phyloP scores from a whole-genome alignment of 208 protist species.

The Leishmania arabica region DNA sequence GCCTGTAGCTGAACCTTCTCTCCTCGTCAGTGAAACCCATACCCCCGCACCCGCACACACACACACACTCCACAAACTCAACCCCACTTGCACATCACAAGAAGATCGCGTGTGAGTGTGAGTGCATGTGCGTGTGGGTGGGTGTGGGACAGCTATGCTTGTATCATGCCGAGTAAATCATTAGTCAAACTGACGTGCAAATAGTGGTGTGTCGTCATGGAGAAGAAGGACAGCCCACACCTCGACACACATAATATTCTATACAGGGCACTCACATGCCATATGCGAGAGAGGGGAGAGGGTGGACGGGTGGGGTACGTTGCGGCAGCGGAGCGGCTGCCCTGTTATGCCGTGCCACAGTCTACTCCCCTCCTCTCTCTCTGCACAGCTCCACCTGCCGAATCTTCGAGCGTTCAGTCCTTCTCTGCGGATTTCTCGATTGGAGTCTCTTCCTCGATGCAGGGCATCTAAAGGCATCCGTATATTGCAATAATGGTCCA shows the following conservation, averaged over 20 bases:
- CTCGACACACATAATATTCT: neutral
- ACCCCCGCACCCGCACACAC: neutral
- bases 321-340: neutral
- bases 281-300: neutral
- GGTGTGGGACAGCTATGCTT: constrained; percentile 3
- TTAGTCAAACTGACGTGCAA: constrained; percentile 18
- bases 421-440: constrained; percentile 26
- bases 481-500: neutral
- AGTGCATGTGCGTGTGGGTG: neutral
- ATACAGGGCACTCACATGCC: neutral
- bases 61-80: neutral
- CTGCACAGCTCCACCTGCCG: neutral
- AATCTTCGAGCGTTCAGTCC: constrained; percentile 13
- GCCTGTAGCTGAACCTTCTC: neutral
- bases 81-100: neutral
- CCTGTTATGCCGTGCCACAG: neutral
- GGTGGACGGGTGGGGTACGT: neutral
- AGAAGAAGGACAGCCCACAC: neutral
- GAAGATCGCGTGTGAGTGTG: neutral
- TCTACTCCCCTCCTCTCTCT: neutral
- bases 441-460: constrained; percentile 10
- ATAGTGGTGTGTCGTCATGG: constrained; percentile 5
- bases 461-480: constrained; percentile 1
- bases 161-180: neutral
- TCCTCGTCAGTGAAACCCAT: neutral